These are phyloP conservation scores for Aegle marmelos DNA, from an alignment of 345 rosid species.

Conservation along the genomic window DNA sequence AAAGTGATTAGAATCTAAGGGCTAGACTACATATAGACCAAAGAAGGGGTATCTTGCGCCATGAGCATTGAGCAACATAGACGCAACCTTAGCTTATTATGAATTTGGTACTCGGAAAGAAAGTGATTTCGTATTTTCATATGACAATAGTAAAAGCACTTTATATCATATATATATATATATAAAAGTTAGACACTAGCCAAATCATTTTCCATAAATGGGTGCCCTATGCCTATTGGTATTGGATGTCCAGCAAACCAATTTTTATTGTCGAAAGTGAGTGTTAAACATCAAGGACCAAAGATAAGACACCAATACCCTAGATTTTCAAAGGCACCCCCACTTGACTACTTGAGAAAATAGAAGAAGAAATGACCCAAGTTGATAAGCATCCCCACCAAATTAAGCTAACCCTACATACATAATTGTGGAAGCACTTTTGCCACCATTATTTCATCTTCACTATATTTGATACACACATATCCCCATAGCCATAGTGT, in stretches of 20 bases:
- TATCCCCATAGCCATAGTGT: not conserved
- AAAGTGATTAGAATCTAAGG: too few species aligned
- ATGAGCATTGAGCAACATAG: too few species aligned
- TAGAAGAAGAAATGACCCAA: not conserved
- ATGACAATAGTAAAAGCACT: not conserved
- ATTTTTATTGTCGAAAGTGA: slow-evolving; percentile 12
- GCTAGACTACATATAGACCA: too few species aligned
- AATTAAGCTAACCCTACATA: not conserved
- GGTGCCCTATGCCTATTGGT: not conserved
- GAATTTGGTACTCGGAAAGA: not conserved
- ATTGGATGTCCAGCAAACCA: slow-evolving; percentile 1
- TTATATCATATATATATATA: not conserved
- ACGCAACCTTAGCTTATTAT: not conserved
- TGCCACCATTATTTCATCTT: slow-evolving; percentile 6
- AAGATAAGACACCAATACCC: slow-evolving; percentile 37
- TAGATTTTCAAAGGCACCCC: slow-evolving; percentile 17
- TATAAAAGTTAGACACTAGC: not conserved
- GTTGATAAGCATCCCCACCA: slow-evolving; percentile 10
- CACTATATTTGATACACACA: slow-evolving; percentile 23
- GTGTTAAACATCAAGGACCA: slow-evolving; percentile 10
- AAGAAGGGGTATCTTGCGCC: too few species aligned
- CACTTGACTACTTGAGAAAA: slow-evolving; percentile 13
- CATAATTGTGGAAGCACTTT: slow-evolving; percentile 17
- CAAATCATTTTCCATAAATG: not conserved
- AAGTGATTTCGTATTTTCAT: not conserved